Base-by-base conservation (phyloP, 129 eudicot genomes). In the Sambucus nigra region DNA sequence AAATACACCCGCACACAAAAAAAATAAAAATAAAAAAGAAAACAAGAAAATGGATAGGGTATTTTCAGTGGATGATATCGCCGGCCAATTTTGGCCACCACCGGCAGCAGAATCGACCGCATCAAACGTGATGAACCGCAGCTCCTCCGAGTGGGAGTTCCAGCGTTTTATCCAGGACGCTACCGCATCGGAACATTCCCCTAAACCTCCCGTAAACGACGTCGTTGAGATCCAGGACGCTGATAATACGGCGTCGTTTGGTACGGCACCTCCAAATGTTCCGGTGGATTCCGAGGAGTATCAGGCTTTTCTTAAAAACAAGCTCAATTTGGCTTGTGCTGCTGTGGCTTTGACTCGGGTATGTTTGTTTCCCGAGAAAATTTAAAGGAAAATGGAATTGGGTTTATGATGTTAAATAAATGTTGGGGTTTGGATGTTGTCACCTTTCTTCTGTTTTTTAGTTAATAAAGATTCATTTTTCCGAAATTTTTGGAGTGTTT, bases 271-370 rank as follows among this genome's bases (percentile, higher is more conserved):
- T 7, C 71, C 74, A 2, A 77, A 75, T 51, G 66, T 82, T 72
- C 87, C 89, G 7, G 17, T 57, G 19, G 99, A 83, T 82, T 73
- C 99, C 0, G 94, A 77, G 47, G 96, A 82, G 72, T 92, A 92
- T 38, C 96, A 86, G 74, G 87, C 82, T 2, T 82, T 67, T 52
- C 79, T 92, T 7, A 80, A 80, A 53, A 77, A 73, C 44, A 81
- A 78, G 2, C 94, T 92, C 45, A 73, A 86, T 66, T 75, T 92
- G 67, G 99, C 99, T 13, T 92, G 99, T 41, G 94, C 94, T 18
- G 99, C 99, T 65, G 91, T 92, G 58, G 99, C 99, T 44, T 79
- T 82, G 82, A 76, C 96, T 19, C 67, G 99, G 92, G 99, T 91
- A 71, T 5, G 24, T 13, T 35, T n/a, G n/a, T n/a, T n/a, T n/a